Evolutionary conservation across 352 stramenopile species (phyloP), one percentile per base, ranked within the genome.

Genomic region (Chrysophaeum taylorii): DNA sequence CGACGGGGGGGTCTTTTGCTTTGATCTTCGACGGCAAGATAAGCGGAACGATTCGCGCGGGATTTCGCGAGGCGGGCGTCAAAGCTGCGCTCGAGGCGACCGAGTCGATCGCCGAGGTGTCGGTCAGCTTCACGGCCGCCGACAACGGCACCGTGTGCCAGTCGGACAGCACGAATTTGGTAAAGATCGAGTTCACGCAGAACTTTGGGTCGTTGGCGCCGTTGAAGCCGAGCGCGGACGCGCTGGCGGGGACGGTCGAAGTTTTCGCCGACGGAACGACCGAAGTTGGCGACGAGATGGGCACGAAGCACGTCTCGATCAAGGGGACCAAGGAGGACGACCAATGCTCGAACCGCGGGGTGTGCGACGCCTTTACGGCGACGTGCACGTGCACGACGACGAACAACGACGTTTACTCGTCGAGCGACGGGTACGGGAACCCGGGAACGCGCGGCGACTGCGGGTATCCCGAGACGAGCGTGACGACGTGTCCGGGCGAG

Each of bases 331-430:
- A 95, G 67, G 90, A 96, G 38, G 90, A 86, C 80, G 82, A 81
- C 14, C 69, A 84, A 27, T 96, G 90, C 78, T 91, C 86, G 66
- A 92, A 92, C 60, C 84, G 89, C 38, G 90, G 90, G 16, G 74
- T 85, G 31, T 96, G 90, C 69, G 86, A 94, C 53, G 76, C 81
- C 33, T 72, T 72, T 7, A 82, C 76, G 7, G 90, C 88, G 43
- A 76, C 91, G 33, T 96, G 90, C 74, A 68, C 64, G 0, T 96
- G 90, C 76, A 94, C 89, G 76, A 87, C 84, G 68, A 92, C 86
- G 57, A 92, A 93, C 70, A 87, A 48, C 15, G 70, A 82, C 48
- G 72, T 71, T 0, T 79, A 72, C 70, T 64, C 43, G 35, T 64
- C 52, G 18, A 73, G 36, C 50, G 43, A 78, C 18, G 50, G 57